Evolutionary conservation across 495 filamentous ascomycete species (phyloP).

Genomic region (Talaromyces proteolyticus): DNA sequence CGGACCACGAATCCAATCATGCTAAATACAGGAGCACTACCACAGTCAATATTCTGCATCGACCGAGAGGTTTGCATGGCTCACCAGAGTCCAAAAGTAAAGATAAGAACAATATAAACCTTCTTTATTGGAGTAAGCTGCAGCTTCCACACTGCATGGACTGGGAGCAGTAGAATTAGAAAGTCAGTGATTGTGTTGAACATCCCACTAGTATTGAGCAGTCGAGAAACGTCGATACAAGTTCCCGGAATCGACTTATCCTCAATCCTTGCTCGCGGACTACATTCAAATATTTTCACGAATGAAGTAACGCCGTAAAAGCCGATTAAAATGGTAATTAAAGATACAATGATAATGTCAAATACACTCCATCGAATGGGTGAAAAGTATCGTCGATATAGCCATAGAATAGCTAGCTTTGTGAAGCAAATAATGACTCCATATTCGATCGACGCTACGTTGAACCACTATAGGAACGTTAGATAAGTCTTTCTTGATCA

Average conservation of each 20-base stretch:
- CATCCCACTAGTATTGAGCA: constrained; percentile 23
- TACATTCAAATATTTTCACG: constrained; percentile 29
- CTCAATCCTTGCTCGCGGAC: constrained; percentile 23
- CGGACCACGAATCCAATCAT: constrained; percentile 16
- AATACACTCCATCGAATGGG: constrained; percentile 18
- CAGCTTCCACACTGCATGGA: constrained; percentile 26
- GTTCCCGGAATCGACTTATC: constrained; percentile 16
- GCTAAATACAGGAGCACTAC: constrained; percentile 19
- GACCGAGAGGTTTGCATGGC: too few species aligned
- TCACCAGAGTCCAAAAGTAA: constrained; percentile 31
- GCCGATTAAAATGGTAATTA: constrained; percentile 22
- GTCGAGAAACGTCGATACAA: constrained; percentile 21
- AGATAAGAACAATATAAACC: constrained; percentile 21
- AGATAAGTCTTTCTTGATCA: not conserved
- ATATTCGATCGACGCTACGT: constrained; percentile 18
- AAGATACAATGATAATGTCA: constrained; percentile 21
- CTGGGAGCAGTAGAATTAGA: constrained; percentile 29
- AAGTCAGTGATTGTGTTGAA: constrained; percentile 32
- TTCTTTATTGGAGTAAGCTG: constrained; percentile 18
- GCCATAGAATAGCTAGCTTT: constrained; percentile 31
- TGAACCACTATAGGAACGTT: not conserved
- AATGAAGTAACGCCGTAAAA: constrained; percentile 28
- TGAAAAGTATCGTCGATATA: constrained; percentile 34
- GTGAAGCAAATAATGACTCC: constrained; percentile 28
- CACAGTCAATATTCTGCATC: constrained; percentile 4